A percentile compares a stretch with the other conserved stretches of the same genome.
Conservation (phyloP, 345 rosid genomes). For the Trapa incisa region DNA sequence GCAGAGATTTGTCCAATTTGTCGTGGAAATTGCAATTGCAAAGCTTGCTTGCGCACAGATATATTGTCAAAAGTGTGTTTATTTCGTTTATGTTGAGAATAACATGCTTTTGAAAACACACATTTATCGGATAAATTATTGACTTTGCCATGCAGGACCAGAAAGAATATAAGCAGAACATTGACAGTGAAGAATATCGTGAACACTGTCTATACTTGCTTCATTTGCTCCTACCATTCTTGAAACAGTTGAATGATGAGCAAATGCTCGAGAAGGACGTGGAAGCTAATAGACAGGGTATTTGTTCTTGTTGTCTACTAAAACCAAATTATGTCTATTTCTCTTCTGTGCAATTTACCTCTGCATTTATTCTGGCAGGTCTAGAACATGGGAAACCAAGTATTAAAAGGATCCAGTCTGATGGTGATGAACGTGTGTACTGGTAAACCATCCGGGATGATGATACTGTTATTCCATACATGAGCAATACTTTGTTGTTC, state of each 20-base stretch:
- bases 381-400: conserved; percentile 9
- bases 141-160: conserved; percentile 10
- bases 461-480: neutral
- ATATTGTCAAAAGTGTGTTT: conserved; percentile 24
- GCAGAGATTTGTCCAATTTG: conserved; percentile 41
- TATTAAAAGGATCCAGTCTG: conserved; percentile 11
- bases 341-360: neutral
- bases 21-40: conserved; percentile 46
- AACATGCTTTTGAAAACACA: neutral
- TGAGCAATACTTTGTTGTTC: neutral
- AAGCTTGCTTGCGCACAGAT: conserved; percentile 41
- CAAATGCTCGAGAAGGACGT: conserved; percentile 24
- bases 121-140: neutral
- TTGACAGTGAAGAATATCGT: conserved; percentile 5
- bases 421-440: conserved; percentile 22
- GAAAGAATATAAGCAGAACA: neutral
- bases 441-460: conserved; percentile 16
- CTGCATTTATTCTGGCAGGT: conserved; percentile 14
- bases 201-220: conserved; percentile 21
- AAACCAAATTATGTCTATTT: neutral
- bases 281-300: conserved; percentile 27
- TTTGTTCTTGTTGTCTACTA: neutral
- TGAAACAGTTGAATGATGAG: conserved; percentile 19
- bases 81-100: neutral
- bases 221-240: conserved; percentile 19